Conservation (phyloP, 2,329 filamentous ascomycete genomes). For the Anisogramma anomala region DNA sequence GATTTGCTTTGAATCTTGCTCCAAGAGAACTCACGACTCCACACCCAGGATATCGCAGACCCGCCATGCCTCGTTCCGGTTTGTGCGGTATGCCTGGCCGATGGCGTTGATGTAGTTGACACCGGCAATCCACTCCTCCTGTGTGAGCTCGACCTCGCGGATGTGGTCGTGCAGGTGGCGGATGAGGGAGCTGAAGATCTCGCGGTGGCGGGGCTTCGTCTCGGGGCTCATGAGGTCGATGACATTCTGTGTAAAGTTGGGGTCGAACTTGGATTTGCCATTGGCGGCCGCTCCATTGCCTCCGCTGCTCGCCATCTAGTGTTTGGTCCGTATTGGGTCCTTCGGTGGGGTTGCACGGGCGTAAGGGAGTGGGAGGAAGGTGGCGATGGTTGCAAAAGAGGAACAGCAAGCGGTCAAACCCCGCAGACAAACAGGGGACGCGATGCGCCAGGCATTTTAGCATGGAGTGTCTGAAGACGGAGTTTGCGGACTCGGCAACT, state of each 20-base stretch:
- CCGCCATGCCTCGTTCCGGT: slow-evolving; percentile 52
- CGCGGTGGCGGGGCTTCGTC: slow-evolving; percentile 41
- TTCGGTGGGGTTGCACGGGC: not conserved
- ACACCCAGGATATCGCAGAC: slow-evolving; percentile 52
- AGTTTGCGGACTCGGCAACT: no score
- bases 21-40: slow-evolving; percentile 29
- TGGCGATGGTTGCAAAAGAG: no score
- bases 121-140: slow-evolving; percentile 51
- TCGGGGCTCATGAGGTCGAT: slow-evolving; percentile 49
- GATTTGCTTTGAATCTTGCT: not conserved
- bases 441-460: no score
- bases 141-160: slow-evolving; percentile 50
- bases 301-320: not conserved
- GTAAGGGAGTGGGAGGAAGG: not conserved
- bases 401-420: no score
- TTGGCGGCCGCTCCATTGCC: not conserved
- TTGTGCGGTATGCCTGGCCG: slow-evolving; percentile 45
- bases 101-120: slow-evolving; percentile 46
- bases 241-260: slow-evolving; percentile 47
- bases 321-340: not conserved
- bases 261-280: slow-evolving; percentile 6
- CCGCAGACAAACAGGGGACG: no score
- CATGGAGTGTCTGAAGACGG: no score
- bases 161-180: slow-evolving; percentile 52
- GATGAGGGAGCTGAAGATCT: slow-evolving; percentile 44